Evolutionary conservation across 768 basidiomycete species (phyloP).

Genomic region (Tricholomella constricta): DNA sequence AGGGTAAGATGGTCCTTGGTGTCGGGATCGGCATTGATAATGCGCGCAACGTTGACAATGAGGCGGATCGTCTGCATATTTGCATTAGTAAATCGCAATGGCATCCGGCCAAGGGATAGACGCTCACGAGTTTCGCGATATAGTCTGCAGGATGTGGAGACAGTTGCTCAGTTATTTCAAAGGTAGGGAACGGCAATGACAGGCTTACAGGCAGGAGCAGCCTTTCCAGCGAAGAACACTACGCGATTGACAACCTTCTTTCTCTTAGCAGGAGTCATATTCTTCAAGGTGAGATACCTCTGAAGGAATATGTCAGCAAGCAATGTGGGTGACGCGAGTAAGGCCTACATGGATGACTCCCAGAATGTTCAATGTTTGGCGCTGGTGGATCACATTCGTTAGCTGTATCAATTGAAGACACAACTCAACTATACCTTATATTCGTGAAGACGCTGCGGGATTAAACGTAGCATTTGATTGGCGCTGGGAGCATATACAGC

Average conservation of each 20-base stretch:
- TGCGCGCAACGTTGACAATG: conserved; percentile 85
- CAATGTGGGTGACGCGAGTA: not conserved
- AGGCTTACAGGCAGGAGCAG: conserved; percentile 84
- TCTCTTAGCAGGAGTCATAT: conserved; percentile 73
- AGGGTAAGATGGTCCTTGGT: conserved; percentile 84
- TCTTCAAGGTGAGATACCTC: conserved; percentile 83
- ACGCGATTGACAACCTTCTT: conserved; percentile 84
- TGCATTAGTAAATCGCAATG: not conserved
- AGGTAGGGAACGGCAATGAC: not conserved
- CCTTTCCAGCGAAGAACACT: conserved; percentile 98
- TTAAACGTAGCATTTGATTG: not conserved
- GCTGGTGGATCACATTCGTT: conserved; percentile 39
- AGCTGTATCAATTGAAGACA: not conserved
- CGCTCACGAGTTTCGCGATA: conserved; percentile 80
- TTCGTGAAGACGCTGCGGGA: conserved; percentile 79
- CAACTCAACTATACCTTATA: conserved; percentile 60
- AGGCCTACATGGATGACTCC: conserved; percentile 78
- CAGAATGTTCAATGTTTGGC: conserved; percentile 94
- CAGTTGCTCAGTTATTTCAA: conserved; percentile 4
- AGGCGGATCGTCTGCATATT: conserved; percentile 76
- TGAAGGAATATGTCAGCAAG: conserved; percentile 29
- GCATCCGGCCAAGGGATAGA: not conserved
- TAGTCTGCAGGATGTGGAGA: conserved; percentile 53
- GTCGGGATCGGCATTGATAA: conserved; percentile 84
- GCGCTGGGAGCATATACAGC: not conserved